Evolutionary conservation across 176 grass and related monocot genomes (phyloP).

Genomic region (Oryza rufipogon): DNA sequence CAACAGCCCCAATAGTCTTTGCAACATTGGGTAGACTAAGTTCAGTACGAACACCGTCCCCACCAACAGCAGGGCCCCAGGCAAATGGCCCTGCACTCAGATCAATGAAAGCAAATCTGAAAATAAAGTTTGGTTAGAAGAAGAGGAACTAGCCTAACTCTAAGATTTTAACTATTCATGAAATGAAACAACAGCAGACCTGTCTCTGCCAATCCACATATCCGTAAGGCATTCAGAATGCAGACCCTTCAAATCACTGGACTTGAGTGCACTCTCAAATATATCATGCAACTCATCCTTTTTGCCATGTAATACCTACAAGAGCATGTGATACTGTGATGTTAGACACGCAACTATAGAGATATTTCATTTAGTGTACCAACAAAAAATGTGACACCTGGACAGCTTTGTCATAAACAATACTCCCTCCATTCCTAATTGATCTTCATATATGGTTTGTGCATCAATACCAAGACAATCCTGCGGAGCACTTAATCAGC

Average conservation of each 20-base stretch:
- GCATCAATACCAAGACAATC: too few relatives aligned
- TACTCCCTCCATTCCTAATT: not conserved
- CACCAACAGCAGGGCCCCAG: slow-evolving; percentile 93
- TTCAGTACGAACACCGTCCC: slow-evolving; percentile 93
- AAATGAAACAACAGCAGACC: slow-evolving; percentile 48
- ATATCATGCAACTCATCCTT: slow-evolving; percentile 78
- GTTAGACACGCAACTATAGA: slow-evolving; percentile 19
- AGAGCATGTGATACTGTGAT: slow-evolving; percentile 12
- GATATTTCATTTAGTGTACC: slow-evolving; percentile 28
- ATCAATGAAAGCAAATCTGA: slow-evolving; percentile 97
- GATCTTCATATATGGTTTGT: too few relatives aligned
- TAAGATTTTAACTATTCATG: slow-evolving; percentile 4
- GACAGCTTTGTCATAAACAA: slow-evolving; percentile 83
- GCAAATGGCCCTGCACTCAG: slow-evolving; percentile 91
- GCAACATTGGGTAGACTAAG: slow-evolving; percentile 87
- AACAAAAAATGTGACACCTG: slow-evolving; percentile 52
- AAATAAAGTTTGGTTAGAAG: slow-evolving; percentile 47
- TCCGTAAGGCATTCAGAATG: slow-evolving; percentile 94
- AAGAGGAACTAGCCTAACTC: slow-evolving; percentile 21
- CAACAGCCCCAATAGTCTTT: slow-evolving; percentile 80
- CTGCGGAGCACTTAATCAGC: too few relatives aligned
- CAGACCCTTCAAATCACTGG: slow-evolving; percentile 74
- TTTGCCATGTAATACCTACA: slow-evolving; percentile 82
- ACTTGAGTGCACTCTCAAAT: slow-evolving; percentile 63
- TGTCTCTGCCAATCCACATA: slow-evolving; percentile 82